phyloP scores from a whole-genome alignment of 2,329 filamentous ascomycete species.

The Alternaria incomplexa region DNA sequence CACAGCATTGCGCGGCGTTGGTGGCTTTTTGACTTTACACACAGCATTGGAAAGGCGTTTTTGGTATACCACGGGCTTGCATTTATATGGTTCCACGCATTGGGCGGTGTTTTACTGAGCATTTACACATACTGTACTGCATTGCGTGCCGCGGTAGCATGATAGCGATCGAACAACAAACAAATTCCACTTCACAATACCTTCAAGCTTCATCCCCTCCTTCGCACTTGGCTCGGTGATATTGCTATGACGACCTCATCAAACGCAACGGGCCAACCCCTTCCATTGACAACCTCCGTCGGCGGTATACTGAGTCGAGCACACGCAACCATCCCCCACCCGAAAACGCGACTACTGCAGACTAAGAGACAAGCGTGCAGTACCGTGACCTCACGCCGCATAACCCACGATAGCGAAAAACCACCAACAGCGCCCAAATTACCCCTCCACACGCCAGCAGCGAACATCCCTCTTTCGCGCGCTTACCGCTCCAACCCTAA shows the following conservation, averaged over 20 bases:
- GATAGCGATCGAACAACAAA: constrained; percentile 11
- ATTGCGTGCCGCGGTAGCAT: constrained; percentile 4
- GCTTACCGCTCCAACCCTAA: constrained; percentile 12
- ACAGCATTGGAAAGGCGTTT: constrained; percentile 28
- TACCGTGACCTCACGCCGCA: constrained; percentile 16
- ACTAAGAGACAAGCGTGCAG: constrained; percentile 8
- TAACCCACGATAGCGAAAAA: constrained; percentile 6
- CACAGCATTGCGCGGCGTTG: constrained; percentile 32
- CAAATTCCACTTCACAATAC: constrained; percentile 7
- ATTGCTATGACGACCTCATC: not conserved
- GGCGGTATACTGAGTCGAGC: constrained; percentile 1
- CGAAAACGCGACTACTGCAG: constrained; percentile 11
- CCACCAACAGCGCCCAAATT: not conserved
- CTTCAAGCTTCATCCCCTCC: not conserved
- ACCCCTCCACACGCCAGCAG: constrained; percentile 8
- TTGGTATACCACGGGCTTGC: constrained; percentile 14
- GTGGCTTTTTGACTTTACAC: constrained; percentile 11
- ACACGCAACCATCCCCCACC: constrained; percentile 9
- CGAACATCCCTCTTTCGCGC: constrained; percentile 9
- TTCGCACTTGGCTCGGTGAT: not conserved
- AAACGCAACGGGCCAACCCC: not conserved
- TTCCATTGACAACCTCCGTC: not conserved
- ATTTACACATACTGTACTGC: constrained; percentile 29
- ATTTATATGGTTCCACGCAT: constrained; percentile 26
- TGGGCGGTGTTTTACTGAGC: constrained; percentile 36